A percentile compares a stretch with the other conserved stretches of the same genome.
phyloP scores from a whole-genome alignment of 805 yeast species.

The Cyberlindnera subsufficiens region DNA sequence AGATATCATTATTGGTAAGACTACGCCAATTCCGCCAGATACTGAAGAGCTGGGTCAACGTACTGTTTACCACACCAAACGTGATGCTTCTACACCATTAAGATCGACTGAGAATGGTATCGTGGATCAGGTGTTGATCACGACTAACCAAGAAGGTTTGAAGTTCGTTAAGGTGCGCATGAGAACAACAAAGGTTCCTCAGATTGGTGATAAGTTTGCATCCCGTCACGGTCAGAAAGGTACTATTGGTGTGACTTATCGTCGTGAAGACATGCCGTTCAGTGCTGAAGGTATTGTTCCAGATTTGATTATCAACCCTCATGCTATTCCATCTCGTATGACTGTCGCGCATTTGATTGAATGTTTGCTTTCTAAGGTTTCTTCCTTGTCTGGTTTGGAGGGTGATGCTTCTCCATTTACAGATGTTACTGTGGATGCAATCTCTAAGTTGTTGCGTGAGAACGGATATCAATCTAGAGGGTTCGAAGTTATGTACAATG shows the following conservation, averaged over 20 bases:
- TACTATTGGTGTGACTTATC: slow-evolving; percentile 97
- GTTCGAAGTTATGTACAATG: slow-evolving; percentile 97
- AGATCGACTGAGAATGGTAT: slow-evolving; percentile 97
- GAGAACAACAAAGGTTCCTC: slow-evolving; percentile 98
- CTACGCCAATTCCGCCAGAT: slow-evolving; percentile 99
- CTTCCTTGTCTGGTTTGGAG: slow-evolving; percentile 90
- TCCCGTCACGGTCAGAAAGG: slow-evolving; percentile 99
- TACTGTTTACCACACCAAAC: slow-evolving; percentile 95
- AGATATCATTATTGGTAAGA: slow-evolving; percentile 96
- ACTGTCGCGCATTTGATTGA: slow-evolving; percentile 99
- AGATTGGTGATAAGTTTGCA: slow-evolving; percentile 98
- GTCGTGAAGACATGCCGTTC: slow-evolving; percentile 99
- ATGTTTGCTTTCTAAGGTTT: slow-evolving; percentile 92
- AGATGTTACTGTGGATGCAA: slow-evolving; percentile 96
- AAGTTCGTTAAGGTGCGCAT: slow-evolving; percentile 96
- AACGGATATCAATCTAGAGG: slow-evolving; percentile 98
- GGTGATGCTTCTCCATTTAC: slow-evolving; percentile 99
- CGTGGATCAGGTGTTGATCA: slow-evolving; percentile 93
- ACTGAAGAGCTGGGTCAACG: slow-evolving; percentile 98
- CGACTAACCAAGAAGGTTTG: slow-evolving; percentile 97
- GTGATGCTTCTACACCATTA: slow-evolving; percentile 97
- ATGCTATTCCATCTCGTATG: slow-evolving; percentile 99
- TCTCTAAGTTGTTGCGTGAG: slow-evolving; percentile 85
- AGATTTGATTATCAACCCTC: slow-evolving; percentile 95
- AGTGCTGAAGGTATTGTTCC: slow-evolving; percentile 95